Evolutionary conservation across 139 green algal genomes (phyloP).

Genomic region (Volvox africanus): DNA sequence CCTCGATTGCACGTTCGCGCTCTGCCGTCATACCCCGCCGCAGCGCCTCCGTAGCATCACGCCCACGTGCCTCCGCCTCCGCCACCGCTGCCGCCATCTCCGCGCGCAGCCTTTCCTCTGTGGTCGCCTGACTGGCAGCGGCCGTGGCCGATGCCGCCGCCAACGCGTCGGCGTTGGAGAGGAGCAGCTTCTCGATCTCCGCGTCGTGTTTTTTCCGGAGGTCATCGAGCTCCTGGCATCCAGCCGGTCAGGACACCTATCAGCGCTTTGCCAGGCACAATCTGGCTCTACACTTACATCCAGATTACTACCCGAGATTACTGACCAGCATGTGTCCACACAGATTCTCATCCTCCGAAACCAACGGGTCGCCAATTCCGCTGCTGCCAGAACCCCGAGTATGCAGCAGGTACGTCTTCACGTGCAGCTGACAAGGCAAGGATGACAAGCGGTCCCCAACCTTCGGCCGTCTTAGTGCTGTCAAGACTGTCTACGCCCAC

Average conservation of each 20-base stretch:
- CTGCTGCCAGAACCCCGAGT: too few relatives aligned
- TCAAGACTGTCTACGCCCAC: background rate
- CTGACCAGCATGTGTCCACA: too few relatives aligned
- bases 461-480: too few relatives aligned
- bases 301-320: too few relatives aligned
- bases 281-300: too few relatives aligned
- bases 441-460: too few relatives aligned
- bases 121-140: background rate
- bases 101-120: background rate
- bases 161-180: background rate
- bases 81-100: slow-evolving; percentile 21
- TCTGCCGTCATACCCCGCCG: slow-evolving; percentile 6
- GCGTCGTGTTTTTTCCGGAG: slow-evolving; percentile 21
- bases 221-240: slow-evolving; percentile 32
- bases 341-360: too few relatives aligned
- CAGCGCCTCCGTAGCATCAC: slow-evolving; percentile 17
- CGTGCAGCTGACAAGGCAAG: too few relatives aligned
- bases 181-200: background rate
- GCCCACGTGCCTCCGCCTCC: slow-evolving; percentile 7
- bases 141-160: background rate
- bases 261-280: too few relatives aligned
- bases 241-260: too few relatives aligned
- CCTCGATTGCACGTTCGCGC: slow-evolving; percentile 16
- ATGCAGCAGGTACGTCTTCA: too few relatives aligned
- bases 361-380: too few relatives aligned